Evolutionary conservation across 148 eudicot genomes (phyloP).

Genomic region (Agrostemma githago): DNA sequence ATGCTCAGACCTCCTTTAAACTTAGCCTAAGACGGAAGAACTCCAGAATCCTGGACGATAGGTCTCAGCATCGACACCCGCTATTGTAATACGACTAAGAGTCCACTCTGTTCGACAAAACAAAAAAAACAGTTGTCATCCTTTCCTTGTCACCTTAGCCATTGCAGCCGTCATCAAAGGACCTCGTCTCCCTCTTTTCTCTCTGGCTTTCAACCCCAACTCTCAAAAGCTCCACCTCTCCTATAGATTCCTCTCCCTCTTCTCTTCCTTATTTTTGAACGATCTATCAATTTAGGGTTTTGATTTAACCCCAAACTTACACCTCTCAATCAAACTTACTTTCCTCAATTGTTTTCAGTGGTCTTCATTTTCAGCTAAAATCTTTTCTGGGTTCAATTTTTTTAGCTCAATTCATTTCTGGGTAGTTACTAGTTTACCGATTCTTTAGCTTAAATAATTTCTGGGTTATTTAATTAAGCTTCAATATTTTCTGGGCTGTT

Average conservation of each 20-base stretch:
- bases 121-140: neutral
- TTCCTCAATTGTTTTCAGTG: too few species aligned
- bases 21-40: too few species aligned
- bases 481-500: conserved; percentile 16
- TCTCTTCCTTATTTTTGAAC: neutral
- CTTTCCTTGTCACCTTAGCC: neutral
- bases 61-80: too few species aligned
- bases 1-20: too few species aligned
- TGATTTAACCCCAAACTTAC: neutral
- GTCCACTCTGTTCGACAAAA: too few species aligned
- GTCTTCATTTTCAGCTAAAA: too few species aligned
- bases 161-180: neutral
- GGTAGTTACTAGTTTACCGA: neutral
- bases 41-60: too few species aligned
- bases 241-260: conserved; percentile 2
- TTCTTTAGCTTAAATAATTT: conserved; percentile 7
- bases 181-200: conserved; percentile 9
- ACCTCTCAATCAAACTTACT: too few species aligned
- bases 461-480: neutral
- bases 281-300: neutral
- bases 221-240: conserved; percentile 16
- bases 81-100: too few species aligned
- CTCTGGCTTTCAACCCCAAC: conserved; percentile 11
- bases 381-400: conserved; percentile 5
- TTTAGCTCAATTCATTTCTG: conserved; percentile 14